Evolutionary conservation across 495 filamentous ascomycete species (phyloP), one percentile per base, ranked within the genome.

Genomic region (Mytilinidion resinicola): DNA sequence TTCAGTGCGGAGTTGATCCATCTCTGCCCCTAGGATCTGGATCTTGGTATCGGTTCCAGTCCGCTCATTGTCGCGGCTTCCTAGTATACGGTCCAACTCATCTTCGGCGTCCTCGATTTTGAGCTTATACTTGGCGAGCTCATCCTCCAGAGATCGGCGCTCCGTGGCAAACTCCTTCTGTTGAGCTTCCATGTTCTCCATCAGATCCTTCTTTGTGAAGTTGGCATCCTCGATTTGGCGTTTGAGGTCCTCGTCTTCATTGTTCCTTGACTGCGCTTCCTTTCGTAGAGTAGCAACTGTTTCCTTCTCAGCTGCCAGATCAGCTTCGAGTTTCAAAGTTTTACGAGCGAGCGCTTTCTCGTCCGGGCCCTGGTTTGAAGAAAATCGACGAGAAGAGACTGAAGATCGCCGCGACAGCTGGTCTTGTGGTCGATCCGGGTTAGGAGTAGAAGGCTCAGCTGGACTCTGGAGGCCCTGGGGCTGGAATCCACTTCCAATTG

Each of bases 111-210:
- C 89, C 62, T 98, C 95, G 0, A 89, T 77, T 50, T 84, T 87
- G 25, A 82, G 75, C 61, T 87, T 89, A 53, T 89, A 77, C 30
- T 82, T 81, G 53, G 82, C 83, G 51, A 91, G 81, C 70, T 97
- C 90, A 15, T 79, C 74, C 63, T 96, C 87, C 15, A 96, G 76
- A 9, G 81, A 85, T 64, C 83, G 87, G 21, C 92, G 83, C 70
- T 97, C 91, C 53, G 84, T 83, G 43, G 86, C 78, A 65, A 96
- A 96, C 67, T 97, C 92, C 33, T 83, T 83, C 67, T 95, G 89
- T 35, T 90, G 81, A 35, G 91, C 88, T 65, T 96, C 90, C 69
- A 99, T 85, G 66, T 99, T 99, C 41, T 88, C 87, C 69, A 99
- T 82, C 1, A 99, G 81, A 66, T 99, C 93, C 66, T 88, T 84